phyloP scores from a whole-genome alignment of 441 rosid genomes.

The Erodium chrysanthum region DNA sequence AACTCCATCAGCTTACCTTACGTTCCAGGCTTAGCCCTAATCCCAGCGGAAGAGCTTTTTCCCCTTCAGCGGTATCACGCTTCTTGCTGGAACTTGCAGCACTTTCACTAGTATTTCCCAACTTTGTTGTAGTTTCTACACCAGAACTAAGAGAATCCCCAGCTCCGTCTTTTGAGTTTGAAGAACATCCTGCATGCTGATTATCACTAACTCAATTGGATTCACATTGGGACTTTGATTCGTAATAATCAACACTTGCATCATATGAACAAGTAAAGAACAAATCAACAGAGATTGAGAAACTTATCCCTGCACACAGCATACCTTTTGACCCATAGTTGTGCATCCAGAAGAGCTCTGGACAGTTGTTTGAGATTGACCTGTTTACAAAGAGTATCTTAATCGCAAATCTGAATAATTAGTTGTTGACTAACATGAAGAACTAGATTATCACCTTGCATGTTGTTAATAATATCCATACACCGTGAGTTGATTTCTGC shows the following conservation, averaged over 20 bases:
- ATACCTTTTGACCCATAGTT: neutral
- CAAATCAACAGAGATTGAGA: no score
- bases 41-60: constrained; percentile 61
- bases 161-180: no score
- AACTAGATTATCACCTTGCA: constrained; percentile 40
- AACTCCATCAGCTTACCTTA: constrained; percentile 41
- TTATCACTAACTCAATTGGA: no score
- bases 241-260: no score
- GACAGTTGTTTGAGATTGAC: constrained; percentile 19
- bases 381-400: constrained; percentile 22
- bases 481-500: constrained; percentile 41
- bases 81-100: constrained; percentile 31
- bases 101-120: constrained; percentile 10
- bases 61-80: constrained; percentile 28
- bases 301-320: no score
- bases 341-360: constrained; percentile 17
- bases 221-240: no score
- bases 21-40: constrained; percentile 69
- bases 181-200: no score
- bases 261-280: no score
- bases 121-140: neutral
- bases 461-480: constrained; percentile 33
- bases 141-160: neutral
- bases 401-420: neutral
- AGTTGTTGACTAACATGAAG: constrained; percentile 34